Percentiles rank a stretch among this genome's conserved stretches.
Conservation (phyloP, 139 green algal species). For the Auxenochlorella protothecoides region DNA sequence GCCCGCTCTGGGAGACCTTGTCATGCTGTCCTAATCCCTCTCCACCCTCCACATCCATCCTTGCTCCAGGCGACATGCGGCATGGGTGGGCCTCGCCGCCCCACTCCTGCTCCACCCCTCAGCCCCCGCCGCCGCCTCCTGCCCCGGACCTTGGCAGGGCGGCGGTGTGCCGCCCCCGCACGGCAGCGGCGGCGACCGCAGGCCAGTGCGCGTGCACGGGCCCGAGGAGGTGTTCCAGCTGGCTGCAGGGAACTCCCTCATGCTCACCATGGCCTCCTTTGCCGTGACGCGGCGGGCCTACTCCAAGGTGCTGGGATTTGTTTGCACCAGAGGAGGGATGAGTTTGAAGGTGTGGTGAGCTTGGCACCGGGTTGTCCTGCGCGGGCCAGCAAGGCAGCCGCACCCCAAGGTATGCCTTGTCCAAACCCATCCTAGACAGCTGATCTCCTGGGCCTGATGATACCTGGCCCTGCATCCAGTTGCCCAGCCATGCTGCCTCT, state of each 20-base stretch:
- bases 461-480: neutral
- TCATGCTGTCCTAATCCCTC: no score
- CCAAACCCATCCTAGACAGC: no score
- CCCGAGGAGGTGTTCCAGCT: slow-evolving; percentile 13
- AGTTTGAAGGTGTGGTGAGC: no score
- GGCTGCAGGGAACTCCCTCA: slow-evolving; percentile 6
- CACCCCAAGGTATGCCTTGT: slow-evolving; percentile 17
- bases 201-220: neutral
- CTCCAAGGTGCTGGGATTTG: no score
- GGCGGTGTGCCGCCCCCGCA: neutral
- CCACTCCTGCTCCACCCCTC: neutral
- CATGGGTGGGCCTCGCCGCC: slow-evolving; percentile 1
- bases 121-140: neutral
- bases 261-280: slow-evolving; percentile 67
- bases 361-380: neutral
- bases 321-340: no score
- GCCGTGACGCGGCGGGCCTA: slow-evolving; percentile 46
- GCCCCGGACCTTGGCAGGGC: neutral
- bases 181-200: slow-evolving; percentile 4
- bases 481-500: neutral
- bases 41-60: no score
- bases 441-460: no score
- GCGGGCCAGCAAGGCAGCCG: slow-evolving; percentile 14
- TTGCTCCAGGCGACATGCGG: slow-evolving; percentile 11
- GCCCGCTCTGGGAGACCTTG: no score